These are phyloP conservation scores for Cytospora piceicola DNA, from an alignment of 2,329 filamentous ascomycete genomes.

Conservation along the genomic window DNA sequence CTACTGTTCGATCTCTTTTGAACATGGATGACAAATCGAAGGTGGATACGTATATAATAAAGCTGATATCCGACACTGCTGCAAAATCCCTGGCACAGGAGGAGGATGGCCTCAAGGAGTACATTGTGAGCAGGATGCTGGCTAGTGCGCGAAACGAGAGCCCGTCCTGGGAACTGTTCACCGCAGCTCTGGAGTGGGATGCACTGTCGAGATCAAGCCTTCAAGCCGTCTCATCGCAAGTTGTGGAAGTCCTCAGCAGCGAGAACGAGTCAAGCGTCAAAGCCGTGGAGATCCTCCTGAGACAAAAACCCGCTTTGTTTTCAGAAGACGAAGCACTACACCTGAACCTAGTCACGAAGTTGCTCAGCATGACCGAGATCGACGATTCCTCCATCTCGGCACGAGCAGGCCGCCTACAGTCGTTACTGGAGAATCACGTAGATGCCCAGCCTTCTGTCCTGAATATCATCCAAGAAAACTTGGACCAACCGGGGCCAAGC, in stretches of 20 bases:
- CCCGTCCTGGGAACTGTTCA: conserved; percentile 51
- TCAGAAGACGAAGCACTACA: conserved; percentile 50
- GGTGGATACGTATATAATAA: conserved; percentile 44
- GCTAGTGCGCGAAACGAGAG: conserved; percentile 43
- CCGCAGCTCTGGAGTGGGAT: conserved; percentile 51
- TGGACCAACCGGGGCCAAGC: conserved; percentile 52
- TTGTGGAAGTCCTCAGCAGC: conserved; percentile 36
- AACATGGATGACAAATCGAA: conserved; percentile 37
- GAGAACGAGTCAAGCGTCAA: conserved; percentile 42
- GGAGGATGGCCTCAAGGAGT: conserved; percentile 49
- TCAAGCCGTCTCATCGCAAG: conserved; percentile 37
- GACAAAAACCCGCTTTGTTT: conserved; percentile 50
- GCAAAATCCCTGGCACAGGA: conserved; percentile 46
- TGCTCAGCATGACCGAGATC: conserved; percentile 59
- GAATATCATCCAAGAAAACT: conserved; percentile 58
- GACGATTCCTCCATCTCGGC: conserved; percentile 44
- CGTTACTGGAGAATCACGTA: conserved; percentile 50
- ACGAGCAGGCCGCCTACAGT: conserved; percentile 48
- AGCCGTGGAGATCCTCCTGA: conserved; percentile 54
- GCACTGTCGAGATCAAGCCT: conserved; percentile 43
- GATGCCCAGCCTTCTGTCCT: conserved; percentile 50
- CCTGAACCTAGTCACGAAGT: conserved; percentile 54
- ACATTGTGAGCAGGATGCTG: conserved; percentile 47
- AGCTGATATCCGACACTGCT: conserved; percentile 52
- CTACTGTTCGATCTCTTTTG: conserved; percentile 49